Conservation (phyloP, 768 basidiomycete genomes). For the Coprinopsis marcescibilis region DNA sequence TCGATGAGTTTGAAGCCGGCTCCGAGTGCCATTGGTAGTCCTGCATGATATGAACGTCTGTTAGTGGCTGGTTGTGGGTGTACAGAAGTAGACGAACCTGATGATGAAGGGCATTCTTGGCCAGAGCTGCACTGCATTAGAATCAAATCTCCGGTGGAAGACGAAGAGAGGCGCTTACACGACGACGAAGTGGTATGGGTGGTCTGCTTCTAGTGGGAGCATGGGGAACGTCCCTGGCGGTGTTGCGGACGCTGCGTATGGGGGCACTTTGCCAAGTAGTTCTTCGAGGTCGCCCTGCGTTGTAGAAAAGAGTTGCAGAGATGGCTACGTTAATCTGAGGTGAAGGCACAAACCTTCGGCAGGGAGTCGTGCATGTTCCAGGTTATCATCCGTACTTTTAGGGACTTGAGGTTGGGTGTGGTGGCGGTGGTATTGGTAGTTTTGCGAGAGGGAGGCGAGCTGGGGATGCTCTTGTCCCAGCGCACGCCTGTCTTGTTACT, state of each 20-base stretch:
- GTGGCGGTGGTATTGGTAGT: background rate
- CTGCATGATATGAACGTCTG: constrained; percentile 25
- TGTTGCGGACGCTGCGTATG: constrained; percentile 27
- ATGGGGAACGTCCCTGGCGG: constrained; percentile 34
- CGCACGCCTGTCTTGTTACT: background rate
- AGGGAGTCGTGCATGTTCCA: constrained; percentile 88
- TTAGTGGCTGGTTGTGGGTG: background rate
- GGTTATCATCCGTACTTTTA: constrained; percentile 66
- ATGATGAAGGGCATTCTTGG: constrained; percentile 78
- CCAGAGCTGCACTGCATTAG: constrained; percentile 35
- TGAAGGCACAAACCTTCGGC: constrained; percentile 49
- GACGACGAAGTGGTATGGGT: constrained; percentile 76
- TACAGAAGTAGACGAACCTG: constrained; percentile 35
- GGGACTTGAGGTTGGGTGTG: constrained; percentile 9
- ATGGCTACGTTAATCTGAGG: background rate
- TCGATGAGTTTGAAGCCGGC: constrained; percentile 57
- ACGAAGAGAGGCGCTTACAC: constrained; percentile 42
- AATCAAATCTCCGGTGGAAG: constrained; percentile 5
- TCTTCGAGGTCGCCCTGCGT: constrained; percentile 67
- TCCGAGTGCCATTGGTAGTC: constrained; percentile 73
- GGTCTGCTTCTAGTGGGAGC: constrained; percentile 44
- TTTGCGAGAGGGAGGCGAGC: background rate
- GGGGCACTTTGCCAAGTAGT: constrained; percentile 56
- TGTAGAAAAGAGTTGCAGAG: background rate
- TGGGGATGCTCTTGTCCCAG: background rate